These are phyloP conservation scores for Candida silvicultrix DNA, from an alignment of 805 yeast genomes.

Conservation along the genomic window DNA sequence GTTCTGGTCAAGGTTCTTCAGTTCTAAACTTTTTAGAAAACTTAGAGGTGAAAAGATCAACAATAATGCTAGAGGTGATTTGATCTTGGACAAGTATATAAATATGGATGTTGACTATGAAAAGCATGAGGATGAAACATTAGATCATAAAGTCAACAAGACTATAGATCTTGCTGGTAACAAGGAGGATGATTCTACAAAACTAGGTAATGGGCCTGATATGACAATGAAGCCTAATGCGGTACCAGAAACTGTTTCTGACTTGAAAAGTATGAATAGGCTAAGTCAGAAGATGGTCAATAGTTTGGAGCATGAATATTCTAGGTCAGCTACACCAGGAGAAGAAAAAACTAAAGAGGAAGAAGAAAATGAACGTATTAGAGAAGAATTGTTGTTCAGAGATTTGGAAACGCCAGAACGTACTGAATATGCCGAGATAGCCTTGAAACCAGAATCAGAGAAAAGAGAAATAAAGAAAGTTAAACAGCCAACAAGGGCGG, in stretches of 20 bases:
- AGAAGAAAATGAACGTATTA: conserved; percentile 26
- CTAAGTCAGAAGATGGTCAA: conserved; percentile 76
- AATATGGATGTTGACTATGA: conserved; percentile 58
- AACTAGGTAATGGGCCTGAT: conserved; percentile 78
- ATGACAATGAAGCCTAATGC: conserved; percentile 71
- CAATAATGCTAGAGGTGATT: conserved; percentile 74
- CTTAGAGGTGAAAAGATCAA: conserved; percentile 84
- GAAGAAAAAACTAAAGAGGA: conserved; percentile 31
- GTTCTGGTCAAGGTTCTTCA: conserved; percentile 94
- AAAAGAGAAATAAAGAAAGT: conserved; percentile 6
- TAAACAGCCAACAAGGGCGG: conserved; percentile 17
- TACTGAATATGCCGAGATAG: conserved; percentile 47
- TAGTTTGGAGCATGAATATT: conserved; percentile 38
- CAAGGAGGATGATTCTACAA: conserved; percentile 70
- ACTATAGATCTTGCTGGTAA: conserved; percentile 79
- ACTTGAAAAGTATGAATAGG: conserved; percentile 84
- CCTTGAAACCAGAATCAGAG: conserved; percentile 15
- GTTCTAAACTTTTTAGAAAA: conserved; percentile 80
- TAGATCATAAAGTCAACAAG: conserved; percentile 50
- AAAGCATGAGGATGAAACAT: conserved; percentile 34
- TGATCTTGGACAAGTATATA: conserved; percentile 77
- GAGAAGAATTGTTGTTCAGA: conserved; percentile 39
- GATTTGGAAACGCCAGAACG: conserved; percentile 45
- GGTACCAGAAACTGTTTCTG: conserved; percentile 60
- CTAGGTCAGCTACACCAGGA: conserved; percentile 28